Evolutionary conservation across 345 rosid species (phyloP).

Genomic region (Gossypium ekmanianum): DNA sequence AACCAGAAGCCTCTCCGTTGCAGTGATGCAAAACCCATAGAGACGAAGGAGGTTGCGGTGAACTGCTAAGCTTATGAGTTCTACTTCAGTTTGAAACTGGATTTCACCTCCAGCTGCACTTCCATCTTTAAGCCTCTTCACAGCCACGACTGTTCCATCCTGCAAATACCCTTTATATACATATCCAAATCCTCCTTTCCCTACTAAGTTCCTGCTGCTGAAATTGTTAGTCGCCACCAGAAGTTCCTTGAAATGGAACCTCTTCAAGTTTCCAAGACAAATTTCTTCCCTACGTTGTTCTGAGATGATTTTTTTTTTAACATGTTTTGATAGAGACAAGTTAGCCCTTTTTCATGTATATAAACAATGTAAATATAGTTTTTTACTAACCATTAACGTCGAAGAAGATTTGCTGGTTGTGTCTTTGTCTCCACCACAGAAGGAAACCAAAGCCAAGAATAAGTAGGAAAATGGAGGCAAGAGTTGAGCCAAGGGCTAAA

Average conservation of each 20-base stretch:
- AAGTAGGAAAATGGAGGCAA: constrained; percentile 61
- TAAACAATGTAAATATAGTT: not conserved
- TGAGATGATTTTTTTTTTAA: constrained; percentile 23
- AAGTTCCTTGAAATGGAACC: constrained; percentile 86
- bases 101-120: constrained; percentile 66
- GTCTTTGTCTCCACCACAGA: constrained; percentile 78
- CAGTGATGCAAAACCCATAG: constrained; percentile 73
- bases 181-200: constrained; percentile 93
- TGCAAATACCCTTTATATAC: constrained; percentile 86
- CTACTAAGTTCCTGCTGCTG: constrained; percentile 83
- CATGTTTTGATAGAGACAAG: not conserved
- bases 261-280: constrained; percentile 79
- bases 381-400: constrained; percentile 66
- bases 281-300: constrained; percentile 65
- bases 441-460: constrained; percentile 59
- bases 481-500: constrained; percentile 58
- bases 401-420: constrained; percentile 84
- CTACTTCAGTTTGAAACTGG: constrained; percentile 94
- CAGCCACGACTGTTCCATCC: constrained; percentile 75
- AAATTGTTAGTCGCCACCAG: constrained; percentile 78
- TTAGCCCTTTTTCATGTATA: not conserved
- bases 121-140: constrained; percentile 81
- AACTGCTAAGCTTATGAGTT: constrained; percentile 95
- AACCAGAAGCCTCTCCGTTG: constrained; percentile 72
- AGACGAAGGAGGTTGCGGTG: constrained; percentile 87